Conservation (phyloP, 345 rosid species). For the Gynandropsis gynandra region DNA sequence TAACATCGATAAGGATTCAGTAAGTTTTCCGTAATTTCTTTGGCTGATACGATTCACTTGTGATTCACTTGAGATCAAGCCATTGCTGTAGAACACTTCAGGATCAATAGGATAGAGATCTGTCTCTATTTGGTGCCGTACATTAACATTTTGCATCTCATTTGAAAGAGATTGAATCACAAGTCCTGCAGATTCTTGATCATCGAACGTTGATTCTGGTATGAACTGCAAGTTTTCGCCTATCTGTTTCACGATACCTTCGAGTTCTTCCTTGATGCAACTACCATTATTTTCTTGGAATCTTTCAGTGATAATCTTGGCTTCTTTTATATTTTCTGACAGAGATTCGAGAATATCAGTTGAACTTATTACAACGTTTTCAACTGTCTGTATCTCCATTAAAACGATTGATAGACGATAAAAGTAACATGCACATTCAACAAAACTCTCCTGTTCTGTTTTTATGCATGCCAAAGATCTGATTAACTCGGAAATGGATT, state of each 20-base stretch:
- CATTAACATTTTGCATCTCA: conserved; percentile 55
- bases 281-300: conserved; percentile 22
- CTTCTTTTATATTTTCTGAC: conserved; percentile 35
- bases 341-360: conserved; percentile 45
- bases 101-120: conserved; percentile 55
- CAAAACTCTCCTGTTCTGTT: conserved; percentile 38
- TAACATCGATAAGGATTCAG: conserved; percentile 34
- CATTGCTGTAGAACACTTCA: conserved; percentile 37
- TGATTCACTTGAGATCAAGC: conserved; percentile 23
- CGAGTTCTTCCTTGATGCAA: conserved; percentile 35
- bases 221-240: conserved; percentile 60
- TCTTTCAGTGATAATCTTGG: conserved; percentile 38
- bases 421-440: conserved; percentile 51
- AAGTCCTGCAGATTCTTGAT: conserved; percentile 45
- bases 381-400: conserved; percentile 59
- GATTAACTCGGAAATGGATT: conserved; percentile 46
- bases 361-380: conserved; percentile 31
- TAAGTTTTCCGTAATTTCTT: conserved; percentile 24
- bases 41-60: conserved; percentile 27
- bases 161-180: conserved; percentile 51
- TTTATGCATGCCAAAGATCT: conserved; percentile 33
- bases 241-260: conserved; percentile 36
- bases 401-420: conserved; percentile 53
- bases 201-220: conserved; percentile 46
- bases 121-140: conserved; percentile 32